Base-by-base conservation (phyloP, 768 basidiomycete species). In the Mrakia blollopis region DNA sequence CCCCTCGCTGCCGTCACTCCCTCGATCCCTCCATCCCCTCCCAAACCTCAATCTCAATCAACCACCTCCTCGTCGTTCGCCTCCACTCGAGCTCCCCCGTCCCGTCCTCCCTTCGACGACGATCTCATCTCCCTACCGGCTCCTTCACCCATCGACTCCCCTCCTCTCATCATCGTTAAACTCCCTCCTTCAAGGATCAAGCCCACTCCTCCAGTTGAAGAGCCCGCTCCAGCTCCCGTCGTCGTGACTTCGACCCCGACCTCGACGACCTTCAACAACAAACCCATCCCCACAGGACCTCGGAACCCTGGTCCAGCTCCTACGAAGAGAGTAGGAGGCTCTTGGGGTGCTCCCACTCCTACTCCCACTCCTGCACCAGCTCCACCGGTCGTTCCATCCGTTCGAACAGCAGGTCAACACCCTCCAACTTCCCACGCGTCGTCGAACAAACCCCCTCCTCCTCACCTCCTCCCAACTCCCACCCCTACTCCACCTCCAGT, bases 81-180 rank as follows among this genome's bases (percentile, higher is more conserved):
- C 9, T 57, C 57, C 52, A 16, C 52, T 54, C 52, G 23, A 21
- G 52, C 52, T 28, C 57, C 57, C 11, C 57, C n/a, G 9, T 25
- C 57, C 6, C 52, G 23, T 23, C 52, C 25, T 25, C 50, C 47
- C 47, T 13, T 54, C 32, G 50, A 47, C n/a, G 35, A 16, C 16
- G n/a, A 41, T 3, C n/a, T 72, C 72, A 23, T 54, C 32, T 37
- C 14, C 13, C 18, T 28, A 5, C 35, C 37, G 7, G 35, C 65
- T 25, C 37, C 65, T 1, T 39, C 39, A 14, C 37, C 39, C 18
- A 41, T n/a, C 25, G 39, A 68, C 14, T 65, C 63, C 18, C 35
- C 65, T 16, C 65, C 65, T 37, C 23, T 39, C 18, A 39, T 68
- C 35, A 25, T 68, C 32, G 60, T 72, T 21, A 61, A 72, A n/a